phyloP scores from a whole-genome alignment of 2,329 filamentous ascomycete genomes.

The Stromatinia cepivora region DNA sequence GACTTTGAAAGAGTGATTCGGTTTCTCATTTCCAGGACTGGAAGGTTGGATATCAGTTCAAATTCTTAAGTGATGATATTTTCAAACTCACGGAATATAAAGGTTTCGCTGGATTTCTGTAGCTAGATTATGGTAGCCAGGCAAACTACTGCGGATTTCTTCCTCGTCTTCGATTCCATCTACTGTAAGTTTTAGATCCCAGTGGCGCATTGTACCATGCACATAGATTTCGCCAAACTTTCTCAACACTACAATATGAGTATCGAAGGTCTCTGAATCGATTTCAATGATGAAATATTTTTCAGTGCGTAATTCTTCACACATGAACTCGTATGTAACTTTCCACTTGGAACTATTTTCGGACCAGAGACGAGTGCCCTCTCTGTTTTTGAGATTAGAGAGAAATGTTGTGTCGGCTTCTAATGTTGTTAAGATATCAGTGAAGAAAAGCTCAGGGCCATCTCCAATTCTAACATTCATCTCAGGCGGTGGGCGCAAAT shows the following conservation, averaged over 20 bases:
- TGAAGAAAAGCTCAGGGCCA: constrained; percentile 30
- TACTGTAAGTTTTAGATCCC: constrained; percentile 37
- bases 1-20: constrained; percentile 21
- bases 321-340: constrained; percentile 36
- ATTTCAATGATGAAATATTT: constrained; percentile 35
- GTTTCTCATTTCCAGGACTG: constrained; percentile 21
- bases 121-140: constrained; percentile 28
- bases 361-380: constrained; percentile 34
- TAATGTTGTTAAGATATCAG: constrained; percentile 34
- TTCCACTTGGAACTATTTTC: constrained; percentile 26
- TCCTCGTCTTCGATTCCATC: constrained; percentile 26
- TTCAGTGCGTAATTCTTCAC: constrained; percentile 26
- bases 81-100: constrained; percentile 36
- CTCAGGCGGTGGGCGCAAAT: constrained; percentile 17
- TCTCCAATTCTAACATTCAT: constrained; percentile 3
- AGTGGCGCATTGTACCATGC: constrained; percentile 38
- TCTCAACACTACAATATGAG: constrained; percentile 26
- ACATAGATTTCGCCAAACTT: constrained; percentile 34
- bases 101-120: constrained; percentile 30
- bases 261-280: constrained; percentile 36
- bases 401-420: constrained; percentile 35
- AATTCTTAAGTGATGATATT: background rate
- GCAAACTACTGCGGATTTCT: constrained; percentile 21
- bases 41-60: background rate
- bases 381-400: constrained; percentile 30